Percentiles rank a stretch among this genome's conserved stretches.
phyloP scores from a whole-genome alignment of 345 rosid species.

The Euphorbia lathyris region DNA sequence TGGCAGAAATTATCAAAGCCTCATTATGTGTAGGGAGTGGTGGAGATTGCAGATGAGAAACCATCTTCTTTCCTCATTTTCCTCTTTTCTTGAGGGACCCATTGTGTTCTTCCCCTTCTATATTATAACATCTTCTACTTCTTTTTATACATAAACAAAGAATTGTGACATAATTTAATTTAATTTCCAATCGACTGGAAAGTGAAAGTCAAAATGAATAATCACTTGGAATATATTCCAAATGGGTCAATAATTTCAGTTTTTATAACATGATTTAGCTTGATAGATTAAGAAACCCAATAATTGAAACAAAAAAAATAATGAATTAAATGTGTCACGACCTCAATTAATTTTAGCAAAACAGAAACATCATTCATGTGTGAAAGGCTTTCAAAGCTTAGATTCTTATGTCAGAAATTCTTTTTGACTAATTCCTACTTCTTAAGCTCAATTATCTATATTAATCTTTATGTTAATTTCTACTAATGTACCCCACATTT shows the following conservation, averaged over 20 bases:
- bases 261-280: neutral
- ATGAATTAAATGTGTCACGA: neutral
- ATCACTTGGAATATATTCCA: conserved; percentile 10
- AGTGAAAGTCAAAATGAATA: conserved; percentile 6
- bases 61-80: no score
- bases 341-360: neutral
- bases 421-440: conserved; percentile 20
- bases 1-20: no score
- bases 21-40: no score
- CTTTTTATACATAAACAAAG: neutral
- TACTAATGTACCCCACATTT: conserved; percentile 1
- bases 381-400: conserved; percentile 22
- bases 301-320: neutral
- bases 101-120: neutral
- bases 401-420: conserved; percentile 16
- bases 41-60: no score
- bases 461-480: neutral
- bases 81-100: no score
- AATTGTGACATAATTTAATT: neutral
- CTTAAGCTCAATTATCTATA: neutral
- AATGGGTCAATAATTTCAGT: neutral
- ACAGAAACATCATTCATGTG: conserved; percentile 1
- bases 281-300: conserved; percentile 5
- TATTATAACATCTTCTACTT: neutral
- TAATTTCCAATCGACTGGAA: conserved; percentile 6